Evolutionary conservation across 495 filamentous ascomycete species (phyloP).

Genomic region (Podospora comata): DNA sequence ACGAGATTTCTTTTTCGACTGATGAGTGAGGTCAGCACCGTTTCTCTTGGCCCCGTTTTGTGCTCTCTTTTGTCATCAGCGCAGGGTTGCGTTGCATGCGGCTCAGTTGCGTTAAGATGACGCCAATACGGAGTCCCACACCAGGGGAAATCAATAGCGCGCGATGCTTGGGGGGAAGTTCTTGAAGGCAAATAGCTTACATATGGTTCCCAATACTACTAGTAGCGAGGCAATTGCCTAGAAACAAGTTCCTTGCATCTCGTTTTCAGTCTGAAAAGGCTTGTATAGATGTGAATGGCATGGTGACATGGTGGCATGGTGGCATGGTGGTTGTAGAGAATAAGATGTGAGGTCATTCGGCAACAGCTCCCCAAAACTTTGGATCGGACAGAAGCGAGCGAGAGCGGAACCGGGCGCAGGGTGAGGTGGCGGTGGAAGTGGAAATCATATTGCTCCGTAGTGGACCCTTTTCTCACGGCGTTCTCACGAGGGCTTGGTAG

Average conservation of each 20-base stretch:
- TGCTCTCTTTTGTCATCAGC: neutral
- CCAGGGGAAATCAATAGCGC: neutral
- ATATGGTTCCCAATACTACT: neutral
- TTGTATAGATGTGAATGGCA: neutral
- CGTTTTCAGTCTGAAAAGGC: neutral
- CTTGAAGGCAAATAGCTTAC: neutral
- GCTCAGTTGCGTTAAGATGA: neutral
- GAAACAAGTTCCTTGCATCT: neutral
- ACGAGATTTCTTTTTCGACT: neutral
- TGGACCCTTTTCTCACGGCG: neutral
- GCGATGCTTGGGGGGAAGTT: neutral
- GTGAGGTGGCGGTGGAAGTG: neutral
- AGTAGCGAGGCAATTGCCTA: neutral
- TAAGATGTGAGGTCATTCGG: neutral
- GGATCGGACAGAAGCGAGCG: neutral
- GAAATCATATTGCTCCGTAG: neutral
- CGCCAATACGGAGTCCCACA: neutral
- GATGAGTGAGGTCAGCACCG: neutral
- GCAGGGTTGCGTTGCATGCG: neutral
- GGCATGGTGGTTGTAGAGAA: neutral
- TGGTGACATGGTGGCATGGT: too few species aligned
- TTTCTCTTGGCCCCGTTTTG: neutral
- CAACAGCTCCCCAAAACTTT: neutral
- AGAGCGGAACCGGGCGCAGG: neutral
- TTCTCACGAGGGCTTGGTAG: neutral